Conservation (phyloP, 495 filamentous ascomycete genomes). For the Astrothelium subdiscretum region DNA sequence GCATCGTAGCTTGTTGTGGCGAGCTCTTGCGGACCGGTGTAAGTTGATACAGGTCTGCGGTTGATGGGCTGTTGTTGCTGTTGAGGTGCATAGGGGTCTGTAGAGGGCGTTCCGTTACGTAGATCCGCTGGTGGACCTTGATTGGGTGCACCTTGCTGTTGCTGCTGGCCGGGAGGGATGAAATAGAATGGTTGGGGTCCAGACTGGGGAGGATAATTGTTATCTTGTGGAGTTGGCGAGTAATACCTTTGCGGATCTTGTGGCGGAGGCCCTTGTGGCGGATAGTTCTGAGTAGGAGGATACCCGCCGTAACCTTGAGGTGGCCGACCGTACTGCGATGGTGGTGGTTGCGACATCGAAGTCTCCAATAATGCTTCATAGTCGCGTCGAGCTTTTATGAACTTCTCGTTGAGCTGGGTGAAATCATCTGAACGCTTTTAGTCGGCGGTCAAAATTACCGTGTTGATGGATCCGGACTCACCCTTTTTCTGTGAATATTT, state of each 20-base stretch:
- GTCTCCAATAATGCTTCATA: constrained; percentile 93
- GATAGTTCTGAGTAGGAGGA: constrained; percentile 34
- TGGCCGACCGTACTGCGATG: constrained; percentile 22
- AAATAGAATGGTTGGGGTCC: constrained; percentile 14
- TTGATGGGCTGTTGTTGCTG: constrained; percentile 3
- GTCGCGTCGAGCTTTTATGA: constrained; percentile 94
- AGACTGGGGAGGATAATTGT: constrained; percentile 19
- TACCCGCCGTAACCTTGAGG: constrained; percentile 24
- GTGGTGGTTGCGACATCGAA: constrained; percentile 62
- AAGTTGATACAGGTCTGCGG: neutral
- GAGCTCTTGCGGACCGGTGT: constrained; percentile 25
- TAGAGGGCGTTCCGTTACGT: constrained; percentile 13
- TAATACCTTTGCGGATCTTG: constrained; percentile 24
- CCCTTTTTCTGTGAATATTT: constrained; percentile 99
- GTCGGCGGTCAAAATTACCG: neutral
- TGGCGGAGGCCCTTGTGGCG: constrained; percentile 20
- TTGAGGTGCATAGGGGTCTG: neutral
- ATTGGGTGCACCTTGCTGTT: neutral
- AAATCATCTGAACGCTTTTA: constrained; percentile 65
- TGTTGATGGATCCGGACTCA: constrained; percentile 27
- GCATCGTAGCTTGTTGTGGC: constrained; percentile 27
- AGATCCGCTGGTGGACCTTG: constrained; percentile 5
- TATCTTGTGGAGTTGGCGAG: constrained; percentile 20
- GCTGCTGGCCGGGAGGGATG: constrained; percentile 14
- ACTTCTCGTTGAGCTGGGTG: constrained; percentile 95